Evolutionary conservation across 2,329 filamentous ascomycete genomes (phyloP), one percentile per base, ranked within the genome.

Genomic region (Neofusicoccum ribis): DNA sequence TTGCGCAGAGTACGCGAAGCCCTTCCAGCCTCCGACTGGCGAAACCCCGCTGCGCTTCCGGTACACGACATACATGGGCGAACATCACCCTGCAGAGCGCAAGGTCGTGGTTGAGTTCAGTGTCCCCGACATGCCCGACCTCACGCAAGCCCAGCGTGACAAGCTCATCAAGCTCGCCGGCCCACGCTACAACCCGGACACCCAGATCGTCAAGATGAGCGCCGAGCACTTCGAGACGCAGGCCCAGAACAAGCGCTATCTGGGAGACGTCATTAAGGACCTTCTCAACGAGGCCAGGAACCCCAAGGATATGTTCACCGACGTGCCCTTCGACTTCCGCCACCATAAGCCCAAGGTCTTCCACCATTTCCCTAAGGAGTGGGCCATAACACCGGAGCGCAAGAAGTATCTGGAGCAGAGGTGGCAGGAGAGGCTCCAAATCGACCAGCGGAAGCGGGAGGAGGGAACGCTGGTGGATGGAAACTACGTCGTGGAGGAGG

Each of bases 11-110:
- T 86, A 95, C 68, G 90, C 91, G 64, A 91, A 91, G 78, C 90
- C 91, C 17, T 98, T 97, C 77, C 80, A 84, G 67, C 86, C 88
- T 2, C 92, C 94, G 1, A 84, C 85, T 14, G 77, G 83, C 36
- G 78, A 87, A 51, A 84, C 91, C 71, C 88, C 92, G 51, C 87
- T 99, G 65, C 90, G 94, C 72, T 99, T 97, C 88, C 90, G 95
- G 72, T 97, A 97, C 83, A 99, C 95, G 15, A 93, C 90, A 43
- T 98, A 98, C 81, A 90, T 99, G 85, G 94, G 94, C 72, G 95
- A 98, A 80, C 83, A 86, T 64, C 96, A 99, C 80, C 94, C 95
- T 0, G 92, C 94, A 2, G 88, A 93, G 79, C 89, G 88, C 75
- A 99, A 99, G 83, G 93, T 99, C 20, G 93, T 98, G 12, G 88